phyloP scores from a whole-genome alignment of 257 asterid genomes.

The Knoxia roxburghii region DNA sequence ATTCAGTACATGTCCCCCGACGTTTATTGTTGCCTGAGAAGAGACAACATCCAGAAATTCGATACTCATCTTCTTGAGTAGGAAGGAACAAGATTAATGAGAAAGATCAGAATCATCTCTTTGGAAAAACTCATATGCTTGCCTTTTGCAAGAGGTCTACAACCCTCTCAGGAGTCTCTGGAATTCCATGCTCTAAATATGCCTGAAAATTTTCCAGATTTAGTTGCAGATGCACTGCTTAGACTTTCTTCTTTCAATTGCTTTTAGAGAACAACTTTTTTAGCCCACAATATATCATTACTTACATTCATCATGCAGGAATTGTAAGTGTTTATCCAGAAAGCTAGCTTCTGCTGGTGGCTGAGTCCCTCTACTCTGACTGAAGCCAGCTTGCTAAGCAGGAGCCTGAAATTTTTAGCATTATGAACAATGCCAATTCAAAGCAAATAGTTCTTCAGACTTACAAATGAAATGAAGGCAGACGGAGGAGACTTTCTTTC shows the following conservation, averaged over 20 bases:
- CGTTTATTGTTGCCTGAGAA: slow-evolving; percentile 61
- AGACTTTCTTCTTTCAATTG: not conserved
- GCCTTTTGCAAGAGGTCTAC: slow-evolving; percentile 72
- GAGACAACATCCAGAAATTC: not conserved
- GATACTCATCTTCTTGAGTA: not conserved
- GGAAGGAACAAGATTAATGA: not conserved
- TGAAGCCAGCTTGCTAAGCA: slow-evolving; percentile 53
- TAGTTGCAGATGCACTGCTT: not conserved
- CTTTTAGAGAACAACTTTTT: not conserved
- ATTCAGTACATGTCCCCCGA: slow-evolving; percentile 61
- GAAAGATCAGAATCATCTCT: not conserved
- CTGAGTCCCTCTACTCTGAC: slow-evolving; percentile 53
- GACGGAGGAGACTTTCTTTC: not conserved
- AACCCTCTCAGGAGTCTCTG: slow-evolving; percentile 49
- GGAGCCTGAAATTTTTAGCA: slow-evolving; percentile 44
- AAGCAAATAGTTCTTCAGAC: not conserved
- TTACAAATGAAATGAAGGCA: not conserved
- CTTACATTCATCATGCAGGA: slow-evolving; percentile 83
- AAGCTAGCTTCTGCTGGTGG: slow-evolving; percentile 81
- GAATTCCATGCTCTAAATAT: slow-evolving; percentile 70
- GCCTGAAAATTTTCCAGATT: slow-evolving; percentile 38
- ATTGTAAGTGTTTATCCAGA: slow-evolving; percentile 80
- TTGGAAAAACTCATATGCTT: slow-evolving; percentile 22
- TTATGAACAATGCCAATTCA: not conserved
- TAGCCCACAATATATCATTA: not conserved